Conservation (phyloP, 352 stramenopile species). For the Globisporangium cylindrosporum region DNA sequence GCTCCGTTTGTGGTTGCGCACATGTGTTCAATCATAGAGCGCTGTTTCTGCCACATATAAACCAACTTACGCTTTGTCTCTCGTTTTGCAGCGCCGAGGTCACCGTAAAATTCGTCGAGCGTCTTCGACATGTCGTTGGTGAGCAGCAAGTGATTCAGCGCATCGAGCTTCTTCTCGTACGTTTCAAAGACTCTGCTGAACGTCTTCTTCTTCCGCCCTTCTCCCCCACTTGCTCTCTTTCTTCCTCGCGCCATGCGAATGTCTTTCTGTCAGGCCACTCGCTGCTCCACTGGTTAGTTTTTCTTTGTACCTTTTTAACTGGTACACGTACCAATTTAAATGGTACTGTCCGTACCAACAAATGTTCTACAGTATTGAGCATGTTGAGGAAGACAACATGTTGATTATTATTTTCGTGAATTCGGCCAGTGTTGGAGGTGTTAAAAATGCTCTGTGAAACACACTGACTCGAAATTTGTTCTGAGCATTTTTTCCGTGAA, state of each 20-base stretch:
- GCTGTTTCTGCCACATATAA: background rate
- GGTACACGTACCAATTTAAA: background rate
- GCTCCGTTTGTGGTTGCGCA: background rate
- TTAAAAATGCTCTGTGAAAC: too few relatives aligned
- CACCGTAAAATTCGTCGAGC: background rate
- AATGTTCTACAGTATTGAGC: background rate
- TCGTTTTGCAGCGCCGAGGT: background rate
- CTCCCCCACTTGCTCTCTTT: background rate
- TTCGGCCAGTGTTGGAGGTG: too few relatives aligned
- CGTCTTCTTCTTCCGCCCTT: conserved; percentile 3
- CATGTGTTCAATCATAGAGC: background rate
- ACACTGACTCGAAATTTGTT: background rate
- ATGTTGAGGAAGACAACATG: too few relatives aligned
- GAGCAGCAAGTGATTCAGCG: background rate
- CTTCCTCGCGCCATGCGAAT: background rate
- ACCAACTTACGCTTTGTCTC: background rate
- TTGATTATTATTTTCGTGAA: too few relatives aligned
- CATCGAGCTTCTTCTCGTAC: background rate
- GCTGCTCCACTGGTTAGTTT: background rate
- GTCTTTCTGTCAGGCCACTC: background rate
- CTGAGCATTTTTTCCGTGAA: background rate
- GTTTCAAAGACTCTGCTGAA: conserved; percentile 1
- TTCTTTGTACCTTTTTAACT: too few relatives aligned
- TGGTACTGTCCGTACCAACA: conserved; percentile 6
- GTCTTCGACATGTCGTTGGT: background rate